Conservation (phyloP, 108 stramenopile genomes). For the Nitzschia sp. region DNA sequence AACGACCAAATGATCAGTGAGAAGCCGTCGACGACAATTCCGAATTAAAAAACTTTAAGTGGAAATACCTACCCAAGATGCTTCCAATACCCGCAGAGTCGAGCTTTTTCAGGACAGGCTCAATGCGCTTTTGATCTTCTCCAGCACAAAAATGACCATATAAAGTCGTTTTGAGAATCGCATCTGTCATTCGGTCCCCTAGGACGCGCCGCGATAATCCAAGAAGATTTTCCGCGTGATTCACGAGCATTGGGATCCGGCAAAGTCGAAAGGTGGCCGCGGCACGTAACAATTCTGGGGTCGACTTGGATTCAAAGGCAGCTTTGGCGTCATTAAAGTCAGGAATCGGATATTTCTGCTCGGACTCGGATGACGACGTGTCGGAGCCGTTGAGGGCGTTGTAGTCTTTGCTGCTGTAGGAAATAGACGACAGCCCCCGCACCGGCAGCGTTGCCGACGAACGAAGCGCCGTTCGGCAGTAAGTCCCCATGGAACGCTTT, state of each 20-base stretch:
- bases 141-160: conserved; percentile 98
- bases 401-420: background rate
- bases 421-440: background rate
- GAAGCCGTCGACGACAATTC: no score
- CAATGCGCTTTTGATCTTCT: conserved; percentile 66
- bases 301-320: conserved; percentile 56
- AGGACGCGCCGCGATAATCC: conserved; percentile 34
- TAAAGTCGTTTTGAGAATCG: conserved; percentile 74
- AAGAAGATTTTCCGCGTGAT: conserved; percentile 64
- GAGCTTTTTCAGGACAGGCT: conserved; percentile 64
- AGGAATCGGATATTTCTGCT: conserved; percentile 23
- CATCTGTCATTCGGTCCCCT: conserved; percentile 58
- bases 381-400: background rate
- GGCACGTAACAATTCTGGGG: conserved; percentile 64
- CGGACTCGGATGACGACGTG: background rate
- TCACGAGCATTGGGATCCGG: conserved; percentile 58
- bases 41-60: no score
- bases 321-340: conserved; percentile 40
- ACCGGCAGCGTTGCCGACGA: background rate
- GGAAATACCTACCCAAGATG: no score
- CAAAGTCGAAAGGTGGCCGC: conserved; percentile 67
- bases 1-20: no score
- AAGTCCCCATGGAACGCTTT: background rate
- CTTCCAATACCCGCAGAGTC: conserved; percentile 60
- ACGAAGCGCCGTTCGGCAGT: background rate